Base-by-base conservation (phyloP, 1,139 yeast genomes). In the Kurtzmaniella quercitrusa region DNA sequence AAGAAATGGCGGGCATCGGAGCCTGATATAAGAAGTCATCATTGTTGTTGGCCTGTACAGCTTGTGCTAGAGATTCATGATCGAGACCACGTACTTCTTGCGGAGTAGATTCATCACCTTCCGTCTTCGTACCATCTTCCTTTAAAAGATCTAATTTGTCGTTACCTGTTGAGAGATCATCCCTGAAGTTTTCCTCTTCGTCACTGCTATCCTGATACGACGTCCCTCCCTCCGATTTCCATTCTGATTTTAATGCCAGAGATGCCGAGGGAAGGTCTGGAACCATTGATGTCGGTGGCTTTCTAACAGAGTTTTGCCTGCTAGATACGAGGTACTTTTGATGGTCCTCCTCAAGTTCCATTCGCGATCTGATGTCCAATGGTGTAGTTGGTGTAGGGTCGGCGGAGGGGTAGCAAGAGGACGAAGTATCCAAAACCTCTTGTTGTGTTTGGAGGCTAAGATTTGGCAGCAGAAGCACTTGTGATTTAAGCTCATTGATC, bases 401-500 rank as follows among this genome's bases (percentile, higher is more conserved):
- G 4, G n/a, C 32, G 7, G 38, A 22, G 5, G 32, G 16, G 23
- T 36, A 36, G 16, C 15, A 11, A 9, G 38, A 36, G 23, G 38
- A 36, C 6, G 38, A 40, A 5, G 45, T 40, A 18, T 42, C 42
- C 15, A 44, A 19, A 17, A 38, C 18, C 7, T 33, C 28, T 33
- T 30, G 17, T 9, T 14, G 16, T 5, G 34, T 14, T 14, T 14
- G 18, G 11, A 30, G 8, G 11, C 18, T 30, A 14, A 30, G 34
- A 14, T 30, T 30, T 14, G 34, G 34, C 34, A 30, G 34, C 34
- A 30, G 34, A 14, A 30, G 16, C n/a, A 14, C 34, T 9, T 14
- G 18, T 5, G 16, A 14, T 30, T 30, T 30, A 14, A 30, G 34
- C 45, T 70, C 74, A 45, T 61, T 57, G 11, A 71, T 68, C 32